Percentiles rank a stretch among this genome's conserved stretches.
phyloP scores from a whole-genome alignment of 2,329 filamentous ascomycete genomes.

The Colletotrichum spinosum region DNA sequence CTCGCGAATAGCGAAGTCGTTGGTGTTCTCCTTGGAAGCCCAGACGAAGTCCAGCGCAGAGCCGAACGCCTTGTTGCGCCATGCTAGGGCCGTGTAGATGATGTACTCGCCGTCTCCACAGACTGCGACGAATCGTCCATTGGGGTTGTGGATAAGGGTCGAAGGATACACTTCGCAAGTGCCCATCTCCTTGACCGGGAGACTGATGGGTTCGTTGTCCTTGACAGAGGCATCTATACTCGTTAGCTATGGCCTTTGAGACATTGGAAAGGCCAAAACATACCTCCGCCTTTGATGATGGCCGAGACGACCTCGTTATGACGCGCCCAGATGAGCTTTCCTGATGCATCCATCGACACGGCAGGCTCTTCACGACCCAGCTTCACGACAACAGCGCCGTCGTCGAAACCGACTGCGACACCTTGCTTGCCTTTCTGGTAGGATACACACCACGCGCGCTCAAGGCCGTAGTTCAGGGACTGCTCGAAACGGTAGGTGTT shows the following conservation, averaged over 20 bases:
- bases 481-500: constrained; percentile 98
- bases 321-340: constrained; percentile 95
- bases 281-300: constrained; percentile 89
- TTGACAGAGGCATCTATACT: constrained; percentile 78
- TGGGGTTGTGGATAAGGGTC: constrained; percentile 94
- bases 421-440: constrained; percentile 96
- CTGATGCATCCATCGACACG: constrained; percentile 95
- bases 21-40: constrained; percentile 97
- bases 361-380: constrained; percentile 97
- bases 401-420: constrained; percentile 95
- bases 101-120: constrained; percentile 99
- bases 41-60: constrained; percentile 96
- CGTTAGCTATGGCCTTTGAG: constrained; percentile 42
- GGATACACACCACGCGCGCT: constrained; percentile 96
- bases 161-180: constrained; percentile 98
- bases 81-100: constrained; percentile 96
- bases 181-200: constrained; percentile 94
- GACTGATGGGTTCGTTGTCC: constrained; percentile 86
- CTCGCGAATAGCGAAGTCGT: constrained; percentile 97
- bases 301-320: constrained; percentile 96
- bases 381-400: constrained; percentile 97
- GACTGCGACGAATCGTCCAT: constrained; percentile 82
- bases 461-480: constrained; percentile 93
- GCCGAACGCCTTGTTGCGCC: constrained; percentile 97
- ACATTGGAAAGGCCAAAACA: constrained; percentile 40